phyloP scores from a whole-genome alignment of 768 basidiomycete genomes.

The Leccinum sublutescens region DNA sequence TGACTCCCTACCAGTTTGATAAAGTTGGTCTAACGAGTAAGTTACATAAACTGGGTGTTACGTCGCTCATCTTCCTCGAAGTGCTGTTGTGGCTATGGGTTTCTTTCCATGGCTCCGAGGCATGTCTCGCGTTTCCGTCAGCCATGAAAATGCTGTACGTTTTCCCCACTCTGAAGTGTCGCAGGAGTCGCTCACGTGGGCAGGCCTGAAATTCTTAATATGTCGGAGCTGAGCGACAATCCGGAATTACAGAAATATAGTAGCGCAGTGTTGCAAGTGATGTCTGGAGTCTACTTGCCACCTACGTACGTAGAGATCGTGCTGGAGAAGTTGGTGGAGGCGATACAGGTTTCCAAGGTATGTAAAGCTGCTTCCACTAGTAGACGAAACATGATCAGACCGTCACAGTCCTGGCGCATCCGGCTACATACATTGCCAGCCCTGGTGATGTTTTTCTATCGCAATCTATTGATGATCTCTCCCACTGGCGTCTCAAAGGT shows the following conservation, averaged over 20 bases:
- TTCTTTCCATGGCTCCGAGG: slow-evolving; percentile 71
- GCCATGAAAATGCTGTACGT: slow-evolving; percentile 74
- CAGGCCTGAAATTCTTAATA: slow-evolving; percentile 84
- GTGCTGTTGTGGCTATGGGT: slow-evolving; percentile 81
- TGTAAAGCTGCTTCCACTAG: slow-evolving; percentile 20
- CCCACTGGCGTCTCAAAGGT: slow-evolving; percentile 63
- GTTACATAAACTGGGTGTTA: slow-evolving; percentile 8
- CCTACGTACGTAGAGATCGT: slow-evolving; percentile 61
- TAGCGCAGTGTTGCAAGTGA: slow-evolving; percentile 74
- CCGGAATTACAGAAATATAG: slow-evolving; percentile 80
- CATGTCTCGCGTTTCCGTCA: slow-evolving; percentile 75
- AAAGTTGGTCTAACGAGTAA: slow-evolving; percentile 83
- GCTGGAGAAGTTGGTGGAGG: slow-evolving; percentile 58
- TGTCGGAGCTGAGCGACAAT: slow-evolving; percentile 88
- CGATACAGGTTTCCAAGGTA: slow-evolving; percentile 78
- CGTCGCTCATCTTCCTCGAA: slow-evolving; percentile 32
- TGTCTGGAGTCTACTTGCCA: slow-evolving; percentile 80
- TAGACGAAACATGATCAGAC: slow-evolving; percentile 11
- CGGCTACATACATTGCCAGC: slow-evolving; percentile 86
- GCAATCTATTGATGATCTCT: slow-evolving; percentile 78
- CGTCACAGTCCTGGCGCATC: slow-evolving; percentile 80
- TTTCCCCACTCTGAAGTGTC: slow-evolving; percentile 1
- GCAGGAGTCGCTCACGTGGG: slow-evolving; percentile 8
- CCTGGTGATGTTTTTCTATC: slow-evolving; percentile 87
- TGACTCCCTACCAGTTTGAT: slow-evolving; percentile 61